Conservation (phyloP, 2,329 filamentous ascomycete genomes). For the Penicillium sp. region DNA sequence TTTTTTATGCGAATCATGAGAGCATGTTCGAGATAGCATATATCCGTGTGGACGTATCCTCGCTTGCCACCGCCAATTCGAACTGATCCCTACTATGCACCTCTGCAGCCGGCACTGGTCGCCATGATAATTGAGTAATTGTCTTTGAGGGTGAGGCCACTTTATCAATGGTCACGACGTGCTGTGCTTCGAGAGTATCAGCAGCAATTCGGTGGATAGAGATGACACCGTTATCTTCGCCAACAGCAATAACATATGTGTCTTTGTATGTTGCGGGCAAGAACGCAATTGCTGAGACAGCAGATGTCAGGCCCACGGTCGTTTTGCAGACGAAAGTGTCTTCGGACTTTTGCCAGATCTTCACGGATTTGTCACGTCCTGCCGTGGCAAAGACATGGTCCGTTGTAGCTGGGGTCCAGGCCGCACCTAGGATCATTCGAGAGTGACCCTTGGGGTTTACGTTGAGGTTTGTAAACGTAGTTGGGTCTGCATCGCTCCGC, state of each 20-base stretch:
- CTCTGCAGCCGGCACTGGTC: slow-evolving; percentile 45
- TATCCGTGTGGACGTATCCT: slow-evolving; percentile 46
- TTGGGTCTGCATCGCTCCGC: slow-evolving; percentile 43
- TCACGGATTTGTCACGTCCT: slow-evolving; percentile 82
- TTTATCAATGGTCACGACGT: slow-evolving; percentile 35
- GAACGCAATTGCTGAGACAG: slow-evolving; percentile 73
- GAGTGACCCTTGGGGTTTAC: slow-evolving; percentile 81
- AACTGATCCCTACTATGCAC: slow-evolving; percentile 18
- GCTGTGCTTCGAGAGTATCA: slow-evolving; percentile 32
- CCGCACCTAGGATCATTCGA: slow-evolving; percentile 85
- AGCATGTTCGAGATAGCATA: slow-evolving; percentile 38
- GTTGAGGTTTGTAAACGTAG: slow-evolving; percentile 59
- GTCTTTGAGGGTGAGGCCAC: slow-evolving; percentile 60
- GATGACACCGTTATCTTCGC: slow-evolving; percentile 50
- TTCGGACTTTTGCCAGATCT: slow-evolving; percentile 60
- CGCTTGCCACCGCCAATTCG: slow-evolving; percentile 48
- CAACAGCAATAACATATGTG: slow-evolving; percentile 44
- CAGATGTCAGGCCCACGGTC: slow-evolving; percentile 55
- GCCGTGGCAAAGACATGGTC: slow-evolving; percentile 74
- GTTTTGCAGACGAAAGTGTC: slow-evolving; percentile 53
- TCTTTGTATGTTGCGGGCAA: slow-evolving; percentile 37
- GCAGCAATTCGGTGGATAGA: slow-evolving; percentile 43
- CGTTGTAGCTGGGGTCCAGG: slow-evolving; percentile 66
- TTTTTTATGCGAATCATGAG: slow-evolving; percentile 24
- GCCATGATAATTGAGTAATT: slow-evolving; percentile 69